These are phyloP conservation scores for Leishmania amazonensis DNA, from an alignment of 208 protist species.

Conservation along the genomic window DNA sequence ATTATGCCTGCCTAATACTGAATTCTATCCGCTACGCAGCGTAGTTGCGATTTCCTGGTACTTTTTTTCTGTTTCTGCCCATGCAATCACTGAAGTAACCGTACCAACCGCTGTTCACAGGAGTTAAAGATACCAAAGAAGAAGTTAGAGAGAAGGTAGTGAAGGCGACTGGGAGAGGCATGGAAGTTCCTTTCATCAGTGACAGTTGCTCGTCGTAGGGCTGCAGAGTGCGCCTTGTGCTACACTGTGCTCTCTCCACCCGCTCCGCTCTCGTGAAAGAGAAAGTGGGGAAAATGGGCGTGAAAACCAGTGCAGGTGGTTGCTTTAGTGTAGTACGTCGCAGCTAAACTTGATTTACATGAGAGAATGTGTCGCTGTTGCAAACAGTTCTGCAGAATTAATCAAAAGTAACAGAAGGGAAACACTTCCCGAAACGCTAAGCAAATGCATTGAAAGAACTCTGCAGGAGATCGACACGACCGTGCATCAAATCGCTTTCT, in stretches of 20 bases:
- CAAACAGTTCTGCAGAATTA: neutral
- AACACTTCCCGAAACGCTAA: neutral
- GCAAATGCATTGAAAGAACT: neutral
- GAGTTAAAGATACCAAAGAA: slow-evolving; percentile 8
- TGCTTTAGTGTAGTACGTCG: neutral
- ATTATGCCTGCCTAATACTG: slow-evolving; percentile 27
- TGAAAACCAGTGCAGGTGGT: neutral
- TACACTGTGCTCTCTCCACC: neutral
- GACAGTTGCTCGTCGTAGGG: neutral
- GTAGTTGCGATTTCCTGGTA: neutral
- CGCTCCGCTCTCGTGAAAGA: neutral
- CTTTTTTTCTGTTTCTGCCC: slow-evolving; percentile 4
- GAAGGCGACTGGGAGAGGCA: neutral
- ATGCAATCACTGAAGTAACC: slow-evolving; percentile 2
- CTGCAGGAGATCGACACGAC: neutral
- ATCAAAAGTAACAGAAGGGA: neutral
- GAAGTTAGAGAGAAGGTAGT: neutral
- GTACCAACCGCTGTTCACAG: neutral
- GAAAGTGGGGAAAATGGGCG: neutral
- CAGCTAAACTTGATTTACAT: neutral
- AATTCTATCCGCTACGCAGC: neutral
- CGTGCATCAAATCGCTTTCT: neutral
- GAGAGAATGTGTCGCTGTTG: neutral
- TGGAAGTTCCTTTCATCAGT: neutral
- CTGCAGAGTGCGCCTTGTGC: neutral